These are phyloP conservation scores for Rhazya stricta DNA, from an alignment of 257 asterid genomes.

Conservation along the genomic window DNA sequence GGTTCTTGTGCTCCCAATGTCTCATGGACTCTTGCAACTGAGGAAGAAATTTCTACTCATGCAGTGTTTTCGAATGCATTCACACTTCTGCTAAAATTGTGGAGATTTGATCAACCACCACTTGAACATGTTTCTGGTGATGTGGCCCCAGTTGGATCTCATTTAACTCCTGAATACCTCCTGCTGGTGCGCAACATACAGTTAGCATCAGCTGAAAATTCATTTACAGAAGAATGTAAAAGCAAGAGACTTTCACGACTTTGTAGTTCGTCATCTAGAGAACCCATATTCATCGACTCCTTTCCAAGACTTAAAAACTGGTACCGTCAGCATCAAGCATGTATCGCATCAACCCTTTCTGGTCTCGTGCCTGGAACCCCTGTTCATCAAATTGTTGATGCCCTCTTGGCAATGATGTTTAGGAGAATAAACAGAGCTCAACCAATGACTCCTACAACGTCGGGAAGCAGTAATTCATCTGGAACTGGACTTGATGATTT, in stretches of 20 bases:
- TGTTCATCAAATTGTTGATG: constrained; percentile 84
- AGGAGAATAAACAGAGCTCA: constrained; percentile 65
- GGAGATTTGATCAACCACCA: constrained; percentile 96
- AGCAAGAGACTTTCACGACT: constrained; percentile 47
- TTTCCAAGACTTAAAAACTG: constrained; percentile 88
- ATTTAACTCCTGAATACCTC: constrained; percentile 76
- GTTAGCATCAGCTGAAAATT: constrained; percentile 46
- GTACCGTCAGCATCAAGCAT: constrained; percentile 88
- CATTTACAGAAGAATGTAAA: constrained; percentile 39
- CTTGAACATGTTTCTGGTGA: constrained; percentile 66
- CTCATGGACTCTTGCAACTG: constrained; percentile 69
- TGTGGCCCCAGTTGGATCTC: constrained; percentile 65
- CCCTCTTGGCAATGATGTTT: constrained; percentile 78
- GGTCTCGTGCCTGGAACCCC: constrained; percentile 89
- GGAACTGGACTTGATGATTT: constrained; percentile 65
- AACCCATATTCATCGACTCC: constrained; percentile 70
- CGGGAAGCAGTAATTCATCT: constrained; percentile 75
- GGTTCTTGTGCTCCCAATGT: constrained; percentile 84
- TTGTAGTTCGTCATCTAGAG: constrained; percentile 46
- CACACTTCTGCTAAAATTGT: constrained; percentile 74
- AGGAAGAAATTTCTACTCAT: constrained; percentile 76
- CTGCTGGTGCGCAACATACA: constrained; percentile 69
- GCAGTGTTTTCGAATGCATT: constrained; percentile 91
- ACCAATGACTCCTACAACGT: constrained; percentile 55
- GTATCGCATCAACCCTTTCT: constrained; percentile 77